Percentiles rank a stretch among this genome's conserved stretches.
Conservation (phyloP, 2,329 filamentous ascomycete genomes). For the Colletotrichum gloeosporioides region DNA sequence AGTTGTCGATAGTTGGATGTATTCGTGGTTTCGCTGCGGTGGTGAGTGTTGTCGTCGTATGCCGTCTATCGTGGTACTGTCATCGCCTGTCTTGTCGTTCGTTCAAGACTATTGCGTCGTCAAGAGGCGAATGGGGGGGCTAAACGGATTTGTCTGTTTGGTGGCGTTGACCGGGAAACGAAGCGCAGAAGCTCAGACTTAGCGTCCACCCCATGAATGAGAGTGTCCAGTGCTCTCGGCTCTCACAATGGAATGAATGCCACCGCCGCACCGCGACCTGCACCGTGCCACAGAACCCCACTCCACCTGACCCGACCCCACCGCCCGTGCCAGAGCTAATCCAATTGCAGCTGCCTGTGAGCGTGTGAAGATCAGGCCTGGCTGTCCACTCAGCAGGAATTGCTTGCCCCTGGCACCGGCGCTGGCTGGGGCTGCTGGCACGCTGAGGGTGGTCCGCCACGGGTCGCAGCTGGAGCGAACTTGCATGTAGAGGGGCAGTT, state of each 20-base stretch:
- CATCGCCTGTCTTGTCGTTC: not conserved
- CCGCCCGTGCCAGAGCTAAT: slow-evolving; percentile 15
- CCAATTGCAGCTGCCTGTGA: slow-evolving; percentile 20
- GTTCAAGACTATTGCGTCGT: not conserved
- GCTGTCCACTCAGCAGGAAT: not conserved
- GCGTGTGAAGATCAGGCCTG: slow-evolving; percentile 10
- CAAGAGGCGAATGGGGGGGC: not conserved
- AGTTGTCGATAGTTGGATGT: not conserved
- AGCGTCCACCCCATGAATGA: not conserved
- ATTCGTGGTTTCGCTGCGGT: not conserved
- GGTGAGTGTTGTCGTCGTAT: not conserved
- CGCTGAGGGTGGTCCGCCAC: slow-evolving; percentile 18
- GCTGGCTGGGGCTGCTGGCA: not conserved
- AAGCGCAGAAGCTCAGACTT: slow-evolving; percentile 10
- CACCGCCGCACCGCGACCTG: not conserved
- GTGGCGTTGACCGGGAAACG: slow-evolving; percentile 16
- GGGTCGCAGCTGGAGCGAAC: slow-evolving; percentile 14
- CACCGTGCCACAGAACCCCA: slow-evolving; percentile 10
- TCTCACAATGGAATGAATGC: not conserved
- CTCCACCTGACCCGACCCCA: slow-evolving; percentile 18
- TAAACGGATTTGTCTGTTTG: slow-evolving; percentile 11
- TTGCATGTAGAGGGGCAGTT: slow-evolving; percentile 45
- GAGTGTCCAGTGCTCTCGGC: not conserved
- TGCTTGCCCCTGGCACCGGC: not conserved
- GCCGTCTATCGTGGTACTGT: not conserved